Percentiles rank a stretch among this genome's conserved stretches.
These are phyloP conservation scores for Sporothrix globosa DNA, from an alignment of 2,329 filamentous ascomycete species.

Conservation along the genomic window DNA sequence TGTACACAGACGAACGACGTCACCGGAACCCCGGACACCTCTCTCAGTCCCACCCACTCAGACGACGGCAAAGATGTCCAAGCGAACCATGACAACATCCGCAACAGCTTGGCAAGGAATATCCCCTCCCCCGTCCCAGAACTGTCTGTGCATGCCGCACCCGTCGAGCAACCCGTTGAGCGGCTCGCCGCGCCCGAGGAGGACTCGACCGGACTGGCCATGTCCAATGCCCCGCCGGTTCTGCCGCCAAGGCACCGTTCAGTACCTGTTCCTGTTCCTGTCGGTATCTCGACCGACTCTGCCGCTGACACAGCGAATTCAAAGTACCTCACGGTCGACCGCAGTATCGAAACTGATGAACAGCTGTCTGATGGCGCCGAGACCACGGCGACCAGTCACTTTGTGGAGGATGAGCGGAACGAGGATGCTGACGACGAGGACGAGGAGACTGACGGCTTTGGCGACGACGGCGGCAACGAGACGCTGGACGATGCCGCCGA, in stretches of 20 bases:
- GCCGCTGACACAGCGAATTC: background rate
- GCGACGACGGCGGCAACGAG: conserved; percentile 41
- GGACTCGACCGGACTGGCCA: background rate
- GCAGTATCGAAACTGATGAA: conserved; percentile 34
- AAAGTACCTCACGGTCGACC: conserved; percentile 26
- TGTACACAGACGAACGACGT: conserved; percentile 66
- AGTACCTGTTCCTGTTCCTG: background rate
- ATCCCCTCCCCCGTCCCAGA: conserved; percentile 7
- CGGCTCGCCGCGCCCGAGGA: background rate
- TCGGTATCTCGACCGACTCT: background rate
- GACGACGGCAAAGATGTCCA: conserved; percentile 52
- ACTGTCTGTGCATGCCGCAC: conserved; percentile 18
- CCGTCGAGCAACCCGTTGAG: background rate
- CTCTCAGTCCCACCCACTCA: conserved; percentile 55
- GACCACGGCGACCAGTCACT: conserved; percentile 35
- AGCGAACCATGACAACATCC: background rate
- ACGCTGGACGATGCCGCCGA: conserved; percentile 45
- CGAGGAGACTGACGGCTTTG: conserved; percentile 55
- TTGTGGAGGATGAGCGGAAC: conserved; percentile 41
- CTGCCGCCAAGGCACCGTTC: conserved; percentile 11
- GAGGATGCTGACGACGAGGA: conserved; percentile 49
- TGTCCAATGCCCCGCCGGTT: background rate
- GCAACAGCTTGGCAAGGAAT: background rate
- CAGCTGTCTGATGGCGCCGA: conserved; percentile 37
- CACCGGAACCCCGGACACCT: conserved; percentile 57